These are phyloP conservation scores for Bromus sterilis DNA, from an alignment of 176 grass and related monocot genomes.

Conservation along the genomic window DNA sequence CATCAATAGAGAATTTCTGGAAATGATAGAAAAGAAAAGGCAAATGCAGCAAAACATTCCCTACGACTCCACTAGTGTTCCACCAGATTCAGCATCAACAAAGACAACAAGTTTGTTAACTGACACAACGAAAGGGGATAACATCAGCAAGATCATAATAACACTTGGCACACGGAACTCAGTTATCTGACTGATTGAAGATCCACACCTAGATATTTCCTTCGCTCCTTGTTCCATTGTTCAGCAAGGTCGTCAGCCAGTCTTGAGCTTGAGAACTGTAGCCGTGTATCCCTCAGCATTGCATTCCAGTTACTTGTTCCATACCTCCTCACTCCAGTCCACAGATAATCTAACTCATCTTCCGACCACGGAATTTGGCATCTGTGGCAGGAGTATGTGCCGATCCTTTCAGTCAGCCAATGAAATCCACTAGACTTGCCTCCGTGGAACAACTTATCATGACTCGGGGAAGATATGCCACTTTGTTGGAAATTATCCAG, in stretches of 20 bases:
- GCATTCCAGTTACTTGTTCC: conserved; percentile 79
- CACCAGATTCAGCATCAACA: too few relatives aligned
- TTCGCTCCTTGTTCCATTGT: conserved; percentile 82
- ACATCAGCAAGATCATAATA: not conserved
- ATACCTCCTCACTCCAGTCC: conserved; percentile 92
- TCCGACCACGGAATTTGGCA: conserved; percentile 65
- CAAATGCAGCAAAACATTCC: too few relatives aligned
- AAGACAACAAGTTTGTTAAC: too few relatives aligned
- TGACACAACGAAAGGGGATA: too few relatives aligned
- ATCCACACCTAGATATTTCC: conserved; percentile 38
- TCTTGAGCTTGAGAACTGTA: conserved; percentile 59
- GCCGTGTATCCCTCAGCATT: conserved; percentile 58
- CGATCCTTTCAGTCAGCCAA: conserved; percentile 30
- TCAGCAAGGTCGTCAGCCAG: conserved; percentile 64
- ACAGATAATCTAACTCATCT: conserved; percentile 93
- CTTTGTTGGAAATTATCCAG: conserved; percentile 21
- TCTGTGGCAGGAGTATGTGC: conserved; percentile 34
- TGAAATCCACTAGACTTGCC: conserved; percentile 21
- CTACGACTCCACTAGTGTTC: too few relatives aligned
- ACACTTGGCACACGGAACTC: not conserved
- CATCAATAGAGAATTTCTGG: too few relatives aligned
- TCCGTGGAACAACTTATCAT: conserved; percentile 8
- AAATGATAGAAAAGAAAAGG: too few relatives aligned
- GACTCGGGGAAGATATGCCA: conserved; percentile 1
- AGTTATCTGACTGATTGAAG: conserved; percentile 34